Conservation (phyloP, 192 early-diverging fungal species). For the Gorgonomyces haynaldii region DNA sequence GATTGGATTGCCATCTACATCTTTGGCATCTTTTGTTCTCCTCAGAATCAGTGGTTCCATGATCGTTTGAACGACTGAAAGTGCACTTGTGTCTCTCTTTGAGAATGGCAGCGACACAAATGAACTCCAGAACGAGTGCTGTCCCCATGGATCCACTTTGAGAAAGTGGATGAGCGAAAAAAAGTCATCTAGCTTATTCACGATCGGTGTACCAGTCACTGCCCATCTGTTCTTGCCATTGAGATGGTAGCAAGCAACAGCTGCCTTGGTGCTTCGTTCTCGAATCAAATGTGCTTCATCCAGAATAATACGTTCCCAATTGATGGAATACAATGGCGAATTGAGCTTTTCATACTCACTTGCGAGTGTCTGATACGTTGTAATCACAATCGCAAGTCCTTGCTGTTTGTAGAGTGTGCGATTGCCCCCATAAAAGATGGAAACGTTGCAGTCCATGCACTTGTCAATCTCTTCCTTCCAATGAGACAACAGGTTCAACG, state of each 20-base stretch:
- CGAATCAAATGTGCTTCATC: constrained; percentile 88
- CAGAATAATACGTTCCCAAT: constrained; percentile 71
- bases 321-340: constrained; percentile 39
- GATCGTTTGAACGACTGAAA: constrained; percentile 42
- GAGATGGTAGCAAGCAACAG: constrained; percentile 55
- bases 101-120: constrained; percentile 67
- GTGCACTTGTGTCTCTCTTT: constrained; percentile 31
- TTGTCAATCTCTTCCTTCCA: constrained; percentile 19
- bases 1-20: constrained; percentile 53
- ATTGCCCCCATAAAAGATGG: constrained; percentile 15
- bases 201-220: constrained; percentile 85
- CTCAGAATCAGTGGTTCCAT: constrained; percentile 59
- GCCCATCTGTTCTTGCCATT: constrained; percentile 65
- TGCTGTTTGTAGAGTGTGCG: not conserved
- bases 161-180: constrained; percentile 73
- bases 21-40: constrained; percentile 63
- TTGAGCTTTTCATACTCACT: constrained; percentile 15
- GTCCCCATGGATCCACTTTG: constrained; percentile 54
- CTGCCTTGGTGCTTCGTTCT: constrained; percentile 51
- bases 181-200: constrained; percentile 65
- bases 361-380: constrained; percentile 19
- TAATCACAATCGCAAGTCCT: constrained; percentile 17
- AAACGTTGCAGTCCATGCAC: constrained; percentile 5
- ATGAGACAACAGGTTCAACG: constrained; percentile 21
- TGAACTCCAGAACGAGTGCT: constrained; percentile 63